phyloP scores from a whole-genome alignment of 345 rosid species.

The Pseudoturritis turrita region DNA sequence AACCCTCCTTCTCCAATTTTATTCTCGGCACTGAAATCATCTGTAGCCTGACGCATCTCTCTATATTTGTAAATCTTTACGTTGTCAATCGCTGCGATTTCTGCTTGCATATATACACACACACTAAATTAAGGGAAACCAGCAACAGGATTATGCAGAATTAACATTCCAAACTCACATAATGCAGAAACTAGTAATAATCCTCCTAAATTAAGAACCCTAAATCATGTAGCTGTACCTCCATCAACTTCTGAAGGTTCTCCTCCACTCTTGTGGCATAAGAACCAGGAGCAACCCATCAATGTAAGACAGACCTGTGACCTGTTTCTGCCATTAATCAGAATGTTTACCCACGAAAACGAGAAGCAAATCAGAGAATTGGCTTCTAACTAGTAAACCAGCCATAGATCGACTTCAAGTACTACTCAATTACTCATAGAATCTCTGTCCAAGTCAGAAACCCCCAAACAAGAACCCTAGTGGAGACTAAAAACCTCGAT shows the following conservation, averaged over 20 bases:
- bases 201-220: neutral
- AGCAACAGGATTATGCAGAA: neutral
- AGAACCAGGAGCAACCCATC: conserved; percentile 67
- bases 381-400: neutral
- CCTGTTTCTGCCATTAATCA: conserved; percentile 11
- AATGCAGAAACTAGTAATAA: neutral
- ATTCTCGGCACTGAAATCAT: conserved; percentile 52
- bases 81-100: conserved; percentile 43
- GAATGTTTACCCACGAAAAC: neutral
- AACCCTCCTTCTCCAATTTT: conserved; percentile 98
- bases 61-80: conserved; percentile 55
- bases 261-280: conserved; percentile 25
- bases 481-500: neutral
- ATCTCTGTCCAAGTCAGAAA: neutral
- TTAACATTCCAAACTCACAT: neutral
- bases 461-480: neutral
- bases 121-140: conserved; percentile 13
- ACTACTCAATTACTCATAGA: neutral
- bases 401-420: conserved; percentile 1
- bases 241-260: conserved; percentile 45
- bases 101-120: conserved; percentile 29
- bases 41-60: conserved; percentile 66
- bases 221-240: conserved; percentile 40
- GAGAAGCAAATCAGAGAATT: neutral
- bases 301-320: conserved; percentile 27